Percentiles rank a stretch among this genome's conserved stretches.
Conservation (phyloP, 768 basidiomycete species). For the Amanita polypyramis region DNA sequence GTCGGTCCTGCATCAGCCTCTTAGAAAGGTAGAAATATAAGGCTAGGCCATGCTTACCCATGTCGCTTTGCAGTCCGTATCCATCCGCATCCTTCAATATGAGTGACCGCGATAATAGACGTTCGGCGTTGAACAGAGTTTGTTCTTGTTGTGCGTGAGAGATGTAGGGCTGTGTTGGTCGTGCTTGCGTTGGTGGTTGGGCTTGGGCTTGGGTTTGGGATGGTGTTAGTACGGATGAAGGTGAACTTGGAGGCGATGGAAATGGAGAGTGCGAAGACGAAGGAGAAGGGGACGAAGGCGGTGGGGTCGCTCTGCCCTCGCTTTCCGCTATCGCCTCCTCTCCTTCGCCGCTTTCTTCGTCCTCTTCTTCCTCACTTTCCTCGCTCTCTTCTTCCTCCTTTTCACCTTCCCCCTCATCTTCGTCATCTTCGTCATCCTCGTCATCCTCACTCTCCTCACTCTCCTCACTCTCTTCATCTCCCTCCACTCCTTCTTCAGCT, state of each 20-base stretch:
- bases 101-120: conserved; percentile 23
- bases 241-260: conserved; percentile 10
- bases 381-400: conserved; percentile 15
- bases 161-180: neutral
- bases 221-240: conserved; percentile 10
- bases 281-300: neutral
- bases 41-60: conserved; percentile 15
- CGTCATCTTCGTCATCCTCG: conserved; percentile 19
- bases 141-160: conserved; percentile 18
- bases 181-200: neutral
- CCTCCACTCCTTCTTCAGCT: neutral
- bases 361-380: conserved; percentile 9
- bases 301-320: conserved; percentile 6
- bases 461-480: neutral
- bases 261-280: conserved; percentile 6
- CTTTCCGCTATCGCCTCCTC: no score
- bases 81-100: conserved; percentile 20
- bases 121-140: conserved; percentile 20
- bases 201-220: neutral
- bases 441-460: conserved; percentile 7
- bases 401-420: conserved; percentile 15
- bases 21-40: neutral
- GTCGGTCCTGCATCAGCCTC: conserved; percentile 16
- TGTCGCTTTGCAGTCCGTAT: conserved; percentile 19
- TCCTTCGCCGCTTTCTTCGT: no score